phyloP scores from a whole-genome alignment of 306 rosid genomes.

The Cicer bijugum region DNA sequence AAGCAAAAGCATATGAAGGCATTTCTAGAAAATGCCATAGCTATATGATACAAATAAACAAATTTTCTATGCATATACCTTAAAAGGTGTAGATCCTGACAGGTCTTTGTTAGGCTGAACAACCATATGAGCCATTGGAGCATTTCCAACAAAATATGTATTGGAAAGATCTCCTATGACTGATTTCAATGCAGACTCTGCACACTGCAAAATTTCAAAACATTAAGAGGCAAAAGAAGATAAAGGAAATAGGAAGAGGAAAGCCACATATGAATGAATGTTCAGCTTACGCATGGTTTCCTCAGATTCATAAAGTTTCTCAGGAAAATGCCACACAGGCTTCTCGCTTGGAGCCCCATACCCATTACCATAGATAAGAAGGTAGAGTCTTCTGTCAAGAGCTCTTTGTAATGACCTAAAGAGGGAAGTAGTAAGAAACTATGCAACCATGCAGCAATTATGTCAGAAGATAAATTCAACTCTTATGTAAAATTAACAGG shows the following conservation, averaged over 20 bases:
- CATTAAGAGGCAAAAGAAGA: conserved; percentile 18
- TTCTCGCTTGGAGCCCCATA: conserved; percentile 61
- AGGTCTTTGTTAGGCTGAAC: conserved; percentile 54
- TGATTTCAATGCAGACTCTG: conserved; percentile 77
- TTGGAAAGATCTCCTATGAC: conserved; percentile 77
- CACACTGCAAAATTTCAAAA: conserved; percentile 63
- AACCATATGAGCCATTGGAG: conserved; percentile 84
- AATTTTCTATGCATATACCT: conserved; percentile 55
- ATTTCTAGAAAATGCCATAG: conserved; percentile 11
- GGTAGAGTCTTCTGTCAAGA: conserved; percentile 86
- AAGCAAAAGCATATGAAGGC: not conserved
- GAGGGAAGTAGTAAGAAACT: conserved; percentile 29
- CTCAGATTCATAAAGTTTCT: conserved; percentile 74
- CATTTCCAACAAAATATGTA: conserved; percentile 92
- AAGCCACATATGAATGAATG: conserved; percentile 26
- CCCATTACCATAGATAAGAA: conserved; percentile 63
- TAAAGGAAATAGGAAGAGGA: not conserved
- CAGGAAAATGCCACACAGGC: conserved; percentile 87
- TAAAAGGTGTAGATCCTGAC: conserved; percentile 53
- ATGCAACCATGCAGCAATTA: conserved; percentile 14
- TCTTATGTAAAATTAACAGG: conserved; percentile 5
- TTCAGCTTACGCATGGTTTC: conserved; percentile 74
- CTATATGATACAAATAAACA: conserved; percentile 11
- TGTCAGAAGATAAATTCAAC: conserved; percentile 10
- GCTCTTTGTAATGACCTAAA: conserved; percentile 87